Evolutionary conservation across 352 stramenopile species (phyloP).

Genomic region (Phytophthora citricola): DNA sequence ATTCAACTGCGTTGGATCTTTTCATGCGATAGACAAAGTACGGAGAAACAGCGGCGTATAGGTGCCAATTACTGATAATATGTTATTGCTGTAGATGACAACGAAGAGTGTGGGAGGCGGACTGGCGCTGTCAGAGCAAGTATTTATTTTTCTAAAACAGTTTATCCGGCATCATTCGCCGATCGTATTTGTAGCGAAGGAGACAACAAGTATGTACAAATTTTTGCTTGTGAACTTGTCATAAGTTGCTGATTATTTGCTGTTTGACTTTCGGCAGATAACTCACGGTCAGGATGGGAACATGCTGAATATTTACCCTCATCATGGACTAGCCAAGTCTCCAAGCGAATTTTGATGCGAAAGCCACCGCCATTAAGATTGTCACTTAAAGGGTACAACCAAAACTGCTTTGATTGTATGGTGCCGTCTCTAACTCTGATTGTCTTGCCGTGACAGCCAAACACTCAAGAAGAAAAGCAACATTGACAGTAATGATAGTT

Average conservation of each 20-base stretch:
- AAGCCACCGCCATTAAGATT: neutral
- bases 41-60: neutral
- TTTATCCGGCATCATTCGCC: conserved; percentile 75
- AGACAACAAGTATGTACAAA: conserved; percentile 37
- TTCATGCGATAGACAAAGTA: conserved; percentile 75
- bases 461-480: conserved; percentile 14
- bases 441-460: conserved; percentile 1
- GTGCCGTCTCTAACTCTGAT: conserved; percentile 1
- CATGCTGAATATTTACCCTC: conserved; percentile 62
- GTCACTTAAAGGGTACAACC: conserved; percentile 15
- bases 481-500: neutral
- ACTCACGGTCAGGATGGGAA: conserved; percentile 46
- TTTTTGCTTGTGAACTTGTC: neutral
- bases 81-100: conserved; percentile 43
- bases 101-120: conserved; percentile 59
- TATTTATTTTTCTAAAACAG: conserved; percentile 72
- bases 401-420: neutral
- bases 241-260: neutral
- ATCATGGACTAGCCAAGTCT: conserved; percentile 71
- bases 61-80: neutral
- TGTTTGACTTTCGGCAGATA: conserved; percentile 21
- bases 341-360: conserved; percentile 67
- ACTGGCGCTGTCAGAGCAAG: conserved; percentile 63
- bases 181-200: conserved; percentile 69
- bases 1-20: conserved; percentile 70